These are phyloP conservation scores for Podospora australis DNA, from an alignment of 495 filamentous ascomycete species.

Conservation along the genomic window DNA sequence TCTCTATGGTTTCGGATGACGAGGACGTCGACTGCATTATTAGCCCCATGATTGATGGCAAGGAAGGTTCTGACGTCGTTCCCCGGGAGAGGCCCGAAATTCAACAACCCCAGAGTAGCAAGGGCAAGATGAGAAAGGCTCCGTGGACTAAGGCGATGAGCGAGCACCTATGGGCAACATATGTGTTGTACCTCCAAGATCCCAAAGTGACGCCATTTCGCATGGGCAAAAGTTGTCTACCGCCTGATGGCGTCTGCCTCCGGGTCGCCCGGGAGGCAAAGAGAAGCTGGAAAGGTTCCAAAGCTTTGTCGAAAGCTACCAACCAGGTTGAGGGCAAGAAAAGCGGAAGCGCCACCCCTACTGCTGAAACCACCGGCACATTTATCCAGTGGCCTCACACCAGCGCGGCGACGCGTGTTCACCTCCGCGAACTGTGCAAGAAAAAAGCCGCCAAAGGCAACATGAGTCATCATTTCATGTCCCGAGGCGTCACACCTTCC, in stretches of 20 bases:
- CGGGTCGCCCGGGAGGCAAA: conserved; percentile 82
- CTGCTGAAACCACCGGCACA: conserved; percentile 34
- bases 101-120: conserved; percentile 9
- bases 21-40: conserved; percentile 39
- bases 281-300: conserved; percentile 70
- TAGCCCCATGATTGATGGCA: conserved; percentile 35
- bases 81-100: conserved; percentile 5
- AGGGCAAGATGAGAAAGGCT: conserved; percentile 34
- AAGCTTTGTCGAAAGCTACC: conserved; percentile 26
- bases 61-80: conserved; percentile 19
- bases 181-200: conserved; percentile 80
- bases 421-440: conserved; percentile 79
- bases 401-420: conserved; percentile 67
- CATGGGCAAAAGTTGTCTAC: conserved; percentile 75
- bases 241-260: conserved; percentile 82
- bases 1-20: conserved; percentile 44
- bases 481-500: conserved; percentile 69
- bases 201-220: conserved; percentile 92
- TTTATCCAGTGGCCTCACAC: conserved; percentile 73
- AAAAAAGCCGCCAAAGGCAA: conserved; percentile 67
- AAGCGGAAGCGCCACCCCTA: conserved; percentile 65
- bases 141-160: conserved; percentile 88
- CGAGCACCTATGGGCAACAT: conserved; percentile 87
- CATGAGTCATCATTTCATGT: conserved; percentile 50
- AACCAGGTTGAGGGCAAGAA: conserved; percentile 23